Base-by-base conservation (phyloP, 2,329 filamentous ascomycete species). In the Fusarium devonianum region DNA sequence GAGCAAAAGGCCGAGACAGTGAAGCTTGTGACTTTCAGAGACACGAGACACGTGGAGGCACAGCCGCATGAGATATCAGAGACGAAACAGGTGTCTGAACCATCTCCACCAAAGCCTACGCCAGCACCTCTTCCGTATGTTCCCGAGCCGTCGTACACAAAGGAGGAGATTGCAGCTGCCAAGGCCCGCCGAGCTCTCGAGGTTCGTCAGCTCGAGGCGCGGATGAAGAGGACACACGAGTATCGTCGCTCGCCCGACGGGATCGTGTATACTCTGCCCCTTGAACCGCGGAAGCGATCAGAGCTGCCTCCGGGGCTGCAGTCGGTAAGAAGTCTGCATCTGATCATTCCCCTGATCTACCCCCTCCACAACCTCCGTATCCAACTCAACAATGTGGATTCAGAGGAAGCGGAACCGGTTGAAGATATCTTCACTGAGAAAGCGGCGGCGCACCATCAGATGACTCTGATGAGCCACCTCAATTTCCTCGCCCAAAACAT, bases 401-500 rank as follows among this genome's bases (percentile, higher is more conserved):
- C 80, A 0, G 69, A 75, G 10, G 84, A 86, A 50, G 86, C 84
- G 1, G 81, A 83, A 62, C 75, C 76, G 2, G 76, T 90, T 2
- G 86, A 92, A 68, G 76, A 80, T 40, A 75, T 85, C 0, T 94
- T 93, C 61, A 74, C 78, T 6, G 71, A 80, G 49, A 85, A 81
- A 68, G 79, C 81, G 12, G 71, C 70, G 18, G 76, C 83, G 41
- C 80, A 84, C 60, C 77, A 75, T 28, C 77, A 85, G 30, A 77
- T 86, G 73, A 86, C 80, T 8, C 71, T 94, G 45, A 88, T 88
- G 73, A 87, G 83, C 49, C 87, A 90, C 60, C 70, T 93, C 60
- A 93, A 93, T 66, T 90, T 87, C 63, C 73, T 93, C 7, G 78
- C 84, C 2, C 84, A 88, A 67, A 90, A 90, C 61, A 79, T 92